Percentiles rank a stretch among this genome's conserved stretches.
Evolutionary conservation across 257 asterid species (phyloP).

Genomic region (Anisodus acutangulus): DNA sequence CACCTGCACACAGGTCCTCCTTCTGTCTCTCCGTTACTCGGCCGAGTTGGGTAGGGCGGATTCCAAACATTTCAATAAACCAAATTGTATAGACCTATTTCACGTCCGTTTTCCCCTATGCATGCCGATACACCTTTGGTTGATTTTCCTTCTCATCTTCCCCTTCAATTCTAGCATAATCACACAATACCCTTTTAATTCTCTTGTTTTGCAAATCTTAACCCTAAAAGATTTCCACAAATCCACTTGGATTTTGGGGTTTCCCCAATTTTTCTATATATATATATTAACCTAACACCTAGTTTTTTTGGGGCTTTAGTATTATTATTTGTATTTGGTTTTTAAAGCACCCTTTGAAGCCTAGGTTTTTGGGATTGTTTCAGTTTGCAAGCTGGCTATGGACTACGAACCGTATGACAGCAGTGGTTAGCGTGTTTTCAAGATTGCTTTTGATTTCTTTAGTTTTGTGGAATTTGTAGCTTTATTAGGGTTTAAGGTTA

Average conservation of each 20-base stretch:
- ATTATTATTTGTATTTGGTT: not conserved
- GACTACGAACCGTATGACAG: constrained; percentile 54
- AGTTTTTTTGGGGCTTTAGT: not conserved
- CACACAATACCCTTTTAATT: constrained; percentile 22
- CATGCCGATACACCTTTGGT: constrained; percentile 21
- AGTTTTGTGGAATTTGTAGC: not conserved
- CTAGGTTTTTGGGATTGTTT: not conserved
- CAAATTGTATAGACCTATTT: constrained; percentile 22
- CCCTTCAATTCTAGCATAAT: constrained; percentile 24
- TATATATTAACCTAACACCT: not conserved
- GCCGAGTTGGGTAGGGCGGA: constrained; percentile 14
- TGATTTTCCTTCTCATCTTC: constrained; percentile 21
- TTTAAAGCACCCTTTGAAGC: not conserved
- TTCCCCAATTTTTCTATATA: not conserved
- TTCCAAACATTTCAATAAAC: constrained; percentile 20
- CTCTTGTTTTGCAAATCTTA: not conserved
- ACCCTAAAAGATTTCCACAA: not conserved
- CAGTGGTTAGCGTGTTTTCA: constrained; percentile 33
- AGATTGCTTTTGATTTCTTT: not conserved
- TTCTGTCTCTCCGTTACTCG: not conserved
- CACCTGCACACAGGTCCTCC: too few relatives aligned
- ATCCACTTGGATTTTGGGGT: not conserved
- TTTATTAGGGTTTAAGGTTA: not conserved
- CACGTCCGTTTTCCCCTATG: constrained; percentile 31
- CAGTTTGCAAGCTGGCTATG: constrained; percentile 59